Conservation (phyloP, 441 rosid genomes). For the Adansonia gregorii region DNA sequence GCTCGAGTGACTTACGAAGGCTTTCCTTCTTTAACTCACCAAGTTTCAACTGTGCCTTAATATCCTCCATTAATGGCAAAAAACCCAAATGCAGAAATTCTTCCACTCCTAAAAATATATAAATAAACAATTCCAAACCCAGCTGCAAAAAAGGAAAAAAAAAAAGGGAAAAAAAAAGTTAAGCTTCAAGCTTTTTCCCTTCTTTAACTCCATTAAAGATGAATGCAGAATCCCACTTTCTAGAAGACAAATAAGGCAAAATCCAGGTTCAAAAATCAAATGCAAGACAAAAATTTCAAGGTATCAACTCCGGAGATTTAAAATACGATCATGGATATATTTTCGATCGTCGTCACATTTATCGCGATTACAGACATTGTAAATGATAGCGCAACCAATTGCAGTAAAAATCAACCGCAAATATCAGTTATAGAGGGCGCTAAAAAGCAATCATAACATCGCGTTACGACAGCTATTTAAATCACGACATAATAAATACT, state of each 20-base stretch:
- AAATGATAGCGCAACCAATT: too few species aligned
- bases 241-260: neutral
- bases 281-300: neutral
- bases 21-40: constrained; percentile 35
- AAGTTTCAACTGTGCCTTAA: constrained; percentile 26
- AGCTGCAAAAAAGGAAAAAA: neutral
- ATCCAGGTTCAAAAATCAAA: neutral
- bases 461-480: too few species aligned
- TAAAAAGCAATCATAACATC: too few species aligned
- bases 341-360: too few species aligned
- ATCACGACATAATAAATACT: too few species aligned
- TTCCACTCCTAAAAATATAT: neutral
- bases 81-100: neutral
- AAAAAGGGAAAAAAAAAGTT: too few species aligned
- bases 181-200: neutral
- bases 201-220: neutral
- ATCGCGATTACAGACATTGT: too few species aligned
- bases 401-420: too few species aligned
- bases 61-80: constrained; percentile 9
- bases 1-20: constrained; percentile 34
- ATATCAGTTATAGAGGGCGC: too few species aligned
- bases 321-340: too few species aligned
- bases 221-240: neutral
- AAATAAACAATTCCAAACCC: neutral
- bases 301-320: too few species aligned